phyloP scores from a whole-genome alignment of 163 green algal genomes.

The Prototheca wickerhamii region DNA sequence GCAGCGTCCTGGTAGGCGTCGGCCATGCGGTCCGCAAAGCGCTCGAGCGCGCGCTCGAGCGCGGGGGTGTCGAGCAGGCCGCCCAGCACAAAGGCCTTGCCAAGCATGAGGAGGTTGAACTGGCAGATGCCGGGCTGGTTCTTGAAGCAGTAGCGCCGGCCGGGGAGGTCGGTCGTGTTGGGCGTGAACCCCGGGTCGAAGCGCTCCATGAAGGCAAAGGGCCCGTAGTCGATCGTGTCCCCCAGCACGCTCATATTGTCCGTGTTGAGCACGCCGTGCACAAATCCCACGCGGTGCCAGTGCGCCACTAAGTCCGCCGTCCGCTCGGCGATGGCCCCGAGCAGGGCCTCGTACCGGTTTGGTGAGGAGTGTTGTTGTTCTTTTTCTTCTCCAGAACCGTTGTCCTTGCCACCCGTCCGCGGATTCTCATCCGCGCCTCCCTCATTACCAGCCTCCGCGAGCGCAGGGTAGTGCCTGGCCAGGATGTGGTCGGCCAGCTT shows the following conservation, averaged over 20 bases:
- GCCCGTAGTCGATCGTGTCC: conserved; percentile 68
- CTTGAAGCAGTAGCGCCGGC: conserved; percentile 32
- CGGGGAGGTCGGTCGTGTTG: conserved; percentile 73
- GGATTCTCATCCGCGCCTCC: neutral
- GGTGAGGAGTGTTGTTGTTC: neutral
- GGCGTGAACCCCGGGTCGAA: conserved; percentile 71
- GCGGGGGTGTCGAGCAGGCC: conserved; percentile 20
- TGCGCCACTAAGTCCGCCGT: conserved; percentile 68
- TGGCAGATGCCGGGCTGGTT: conserved; percentile 30
- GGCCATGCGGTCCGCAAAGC: conserved; percentile 37
- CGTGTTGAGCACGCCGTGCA: conserved; percentile 94
- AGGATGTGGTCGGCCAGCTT: conserved; percentile 78
- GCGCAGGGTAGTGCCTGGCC: conserved; percentile 68
- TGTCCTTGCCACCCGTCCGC: neutral
- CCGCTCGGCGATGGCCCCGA: conserved; percentile 56
- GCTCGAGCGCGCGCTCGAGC: conserved; percentile 36
- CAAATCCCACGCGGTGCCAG: conserved; percentile 90
- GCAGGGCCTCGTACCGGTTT: conserved; percentile 46
- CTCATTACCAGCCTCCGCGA: conserved; percentile 5
- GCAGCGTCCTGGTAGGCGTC: conserved; percentile 38
- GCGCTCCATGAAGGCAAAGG: conserved; percentile 47
- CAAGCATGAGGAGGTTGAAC: conserved; percentile 72
- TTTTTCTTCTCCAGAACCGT: neutral
- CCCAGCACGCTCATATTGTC: conserved; percentile 94
- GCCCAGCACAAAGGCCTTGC: conserved; percentile 37